Percentiles rank a stretch among this genome's conserved stretches.
Conservation (phyloP, 2,329 filamentous ascomycete species). For the Rachicladosporium sp. region DNA sequence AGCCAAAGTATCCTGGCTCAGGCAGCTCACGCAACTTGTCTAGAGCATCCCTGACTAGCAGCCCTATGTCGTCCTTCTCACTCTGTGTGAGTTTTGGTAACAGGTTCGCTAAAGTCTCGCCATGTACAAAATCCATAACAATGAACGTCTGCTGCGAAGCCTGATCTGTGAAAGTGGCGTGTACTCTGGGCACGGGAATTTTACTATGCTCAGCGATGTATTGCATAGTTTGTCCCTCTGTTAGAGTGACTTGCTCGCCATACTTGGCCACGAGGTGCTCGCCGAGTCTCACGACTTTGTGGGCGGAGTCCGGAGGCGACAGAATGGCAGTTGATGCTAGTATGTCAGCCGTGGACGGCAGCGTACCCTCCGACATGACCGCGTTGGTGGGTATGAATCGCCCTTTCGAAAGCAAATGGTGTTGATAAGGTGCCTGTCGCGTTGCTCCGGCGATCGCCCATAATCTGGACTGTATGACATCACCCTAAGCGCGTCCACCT, state of each 20-base stretch:
- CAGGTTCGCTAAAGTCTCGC: slow-evolving; percentile 5
- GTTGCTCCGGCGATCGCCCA: no score
- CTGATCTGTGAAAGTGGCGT: slow-evolving; percentile 3
- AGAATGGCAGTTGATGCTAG: slow-evolving; percentile 2
- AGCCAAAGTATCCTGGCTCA: slow-evolving; percentile 6
- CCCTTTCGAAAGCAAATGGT: no score
- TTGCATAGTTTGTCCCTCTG: slow-evolving; percentile 5
- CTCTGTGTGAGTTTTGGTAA: slow-evolving; percentile 4
- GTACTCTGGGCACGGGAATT: slow-evolving; percentile 5
- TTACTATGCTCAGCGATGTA: slow-evolving; percentile 4
- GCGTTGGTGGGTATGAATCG: no score
- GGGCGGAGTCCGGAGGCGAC: slow-evolving; percentile 3
- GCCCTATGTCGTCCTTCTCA: slow-evolving; percentile 7
- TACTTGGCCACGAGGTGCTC: slow-evolving; percentile 7
- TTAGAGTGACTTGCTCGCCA: slow-evolving; percentile 1
- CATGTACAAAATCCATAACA: slow-evolving; percentile 11
- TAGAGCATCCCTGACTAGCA: slow-evolving; percentile 6
- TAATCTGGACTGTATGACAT: no score
- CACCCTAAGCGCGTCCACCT: no score
- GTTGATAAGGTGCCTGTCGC: no score
- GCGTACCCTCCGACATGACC: background rate
- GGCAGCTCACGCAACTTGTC: slow-evolving; percentile 7
- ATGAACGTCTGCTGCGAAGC: slow-evolving; percentile 6
- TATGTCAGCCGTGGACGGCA: slow-evolving; percentile 6
- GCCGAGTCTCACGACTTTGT: slow-evolving; percentile 4